phyloP scores from a whole-genome alignment of 257 asterid species.

The Forsythia suspensa region DNA sequence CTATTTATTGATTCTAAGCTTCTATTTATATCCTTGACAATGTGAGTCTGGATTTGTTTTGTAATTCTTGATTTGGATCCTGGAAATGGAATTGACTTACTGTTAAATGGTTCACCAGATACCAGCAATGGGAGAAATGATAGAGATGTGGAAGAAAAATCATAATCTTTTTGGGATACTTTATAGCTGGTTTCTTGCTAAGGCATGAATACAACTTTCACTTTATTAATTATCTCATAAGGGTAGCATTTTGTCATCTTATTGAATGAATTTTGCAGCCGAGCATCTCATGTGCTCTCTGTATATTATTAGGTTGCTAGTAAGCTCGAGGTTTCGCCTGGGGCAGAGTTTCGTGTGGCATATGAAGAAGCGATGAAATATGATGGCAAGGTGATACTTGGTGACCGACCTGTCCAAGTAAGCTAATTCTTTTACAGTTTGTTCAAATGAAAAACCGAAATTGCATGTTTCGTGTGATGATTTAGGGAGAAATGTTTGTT shows the following conservation, averaged over 20 bases:
- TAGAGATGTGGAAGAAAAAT: conserved; percentile 88
- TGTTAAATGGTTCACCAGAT: conserved; percentile 51
- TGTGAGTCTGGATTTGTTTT: not conserved
- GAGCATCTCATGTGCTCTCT: conserved; percentile 17
- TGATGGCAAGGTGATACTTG: conserved; percentile 91
- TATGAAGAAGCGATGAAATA: conserved; percentile 92
- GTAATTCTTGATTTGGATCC: conserved; percentile 8
- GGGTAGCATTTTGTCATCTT: conserved; percentile 17
- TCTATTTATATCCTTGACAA: not conserved
- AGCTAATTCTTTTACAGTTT: conserved; percentile 29
- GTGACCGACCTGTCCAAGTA: conserved; percentile 91
- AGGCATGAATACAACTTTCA: conserved; percentile 48
- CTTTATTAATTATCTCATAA: conserved; percentile 9
- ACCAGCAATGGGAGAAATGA: conserved; percentile 79
- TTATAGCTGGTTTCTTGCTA: conserved; percentile 94
- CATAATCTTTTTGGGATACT: conserved; percentile 78
- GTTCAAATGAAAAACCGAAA: not conserved
- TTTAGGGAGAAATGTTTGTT: not conserved
- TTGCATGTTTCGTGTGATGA: conserved; percentile 2
- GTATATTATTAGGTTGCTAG: conserved; percentile 66
- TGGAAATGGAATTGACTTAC: conserved; percentile 14
- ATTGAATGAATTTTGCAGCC: not conserved
- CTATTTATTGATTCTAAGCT: not conserved
- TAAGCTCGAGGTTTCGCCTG: conserved; percentile 87
- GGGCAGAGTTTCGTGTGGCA: conserved; percentile 96